A percentile compares a stretch with the other conserved stretches of the same genome.
phyloP scores from a whole-genome alignment of 1,284 basidiomycete species.

The Melampsora americana region DNA sequence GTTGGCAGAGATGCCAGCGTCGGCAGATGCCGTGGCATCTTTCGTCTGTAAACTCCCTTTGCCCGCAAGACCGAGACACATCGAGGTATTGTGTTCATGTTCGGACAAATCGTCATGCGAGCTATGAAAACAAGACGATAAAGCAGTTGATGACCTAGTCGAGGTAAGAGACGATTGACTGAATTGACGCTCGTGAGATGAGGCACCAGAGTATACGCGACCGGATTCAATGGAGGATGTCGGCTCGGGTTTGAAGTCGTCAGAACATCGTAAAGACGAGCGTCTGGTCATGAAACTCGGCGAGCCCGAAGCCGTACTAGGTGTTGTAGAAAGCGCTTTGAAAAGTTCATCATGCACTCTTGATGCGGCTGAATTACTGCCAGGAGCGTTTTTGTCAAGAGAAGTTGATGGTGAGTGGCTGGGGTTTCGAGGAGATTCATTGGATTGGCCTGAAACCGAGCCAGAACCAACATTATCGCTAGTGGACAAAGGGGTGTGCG shows the following conservation, averaged over 20 bases:
- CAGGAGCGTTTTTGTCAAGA: neutral
- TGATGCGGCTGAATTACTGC: constrained; percentile 1
- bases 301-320: neutral
- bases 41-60: neutral
- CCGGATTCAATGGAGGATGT: neutral
- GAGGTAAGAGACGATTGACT: neutral
- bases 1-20: neutral
- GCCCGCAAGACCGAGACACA: neutral
- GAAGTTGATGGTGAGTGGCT: neutral
- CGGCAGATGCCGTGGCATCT: neutral
- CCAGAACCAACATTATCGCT: neutral
- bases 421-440: neutral
- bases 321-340: constrained; percentile 13
- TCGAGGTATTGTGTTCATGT: too few species aligned
- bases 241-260: neutral
- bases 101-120: too few species aligned
- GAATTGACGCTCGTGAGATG: neutral
- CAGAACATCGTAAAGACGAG: neutral
- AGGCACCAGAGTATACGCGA: neutral
- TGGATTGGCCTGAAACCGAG: too few species aligned
- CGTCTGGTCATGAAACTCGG: neutral
- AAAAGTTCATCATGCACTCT: constrained; percentile 37
- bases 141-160: neutral
- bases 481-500: neutral
- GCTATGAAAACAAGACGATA: neutral